Base-by-base conservation (phyloP, 139 green algal species). In the Pleodorina starrii region DNA sequence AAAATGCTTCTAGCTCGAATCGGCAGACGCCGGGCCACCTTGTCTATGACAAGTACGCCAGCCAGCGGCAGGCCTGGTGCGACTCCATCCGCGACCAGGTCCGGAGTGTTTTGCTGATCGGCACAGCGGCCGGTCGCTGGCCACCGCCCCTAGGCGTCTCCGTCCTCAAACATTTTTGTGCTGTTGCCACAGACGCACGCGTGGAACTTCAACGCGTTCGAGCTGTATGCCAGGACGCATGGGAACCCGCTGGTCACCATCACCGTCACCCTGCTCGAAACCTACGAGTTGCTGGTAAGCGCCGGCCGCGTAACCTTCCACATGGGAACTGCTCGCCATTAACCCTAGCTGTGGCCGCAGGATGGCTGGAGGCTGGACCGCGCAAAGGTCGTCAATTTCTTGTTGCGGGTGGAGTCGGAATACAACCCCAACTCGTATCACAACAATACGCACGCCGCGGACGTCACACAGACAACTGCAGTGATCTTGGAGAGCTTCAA, bases 381-480 rank as follows among this genome's bases (percentile, higher is more conserved):
- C 7, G n/a, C 74, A 1, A 94, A 86, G 46, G 89, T 94, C 73
- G 88, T 92, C 81, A 90, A 84, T 19, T 96, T 90, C 42, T 74
- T 96, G n/a, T 76, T 77, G 54, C 35, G 38, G 19, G 90, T 94
- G 29, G 93, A 96, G 85, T 9, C 38, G 9, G 76, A 89, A 46
- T 96, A 96, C 89, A 84, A 77, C 50, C 38, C 75, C 9, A 96
- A 95, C 87, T 90, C 93, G 0, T 97, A 97, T 81, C 94, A 97
- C 87, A 97, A 96, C 91, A 93, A 91, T 43, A 95, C 91, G 57
- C 94, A 97, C 86, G 94, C 93, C 10, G 85, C 93, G 40, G 94
- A 97, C 88, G 94, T 97, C 1, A 95, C 93, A 40, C 94, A 97
- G 84, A 93, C 93, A 36, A 78, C 93, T 63, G 86, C 68, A 38